Evolutionary conservation across 768 basidiomycete species (phyloP), one percentile per base, ranked within the genome.

Genomic region (Heimioporus sp.): DNA sequence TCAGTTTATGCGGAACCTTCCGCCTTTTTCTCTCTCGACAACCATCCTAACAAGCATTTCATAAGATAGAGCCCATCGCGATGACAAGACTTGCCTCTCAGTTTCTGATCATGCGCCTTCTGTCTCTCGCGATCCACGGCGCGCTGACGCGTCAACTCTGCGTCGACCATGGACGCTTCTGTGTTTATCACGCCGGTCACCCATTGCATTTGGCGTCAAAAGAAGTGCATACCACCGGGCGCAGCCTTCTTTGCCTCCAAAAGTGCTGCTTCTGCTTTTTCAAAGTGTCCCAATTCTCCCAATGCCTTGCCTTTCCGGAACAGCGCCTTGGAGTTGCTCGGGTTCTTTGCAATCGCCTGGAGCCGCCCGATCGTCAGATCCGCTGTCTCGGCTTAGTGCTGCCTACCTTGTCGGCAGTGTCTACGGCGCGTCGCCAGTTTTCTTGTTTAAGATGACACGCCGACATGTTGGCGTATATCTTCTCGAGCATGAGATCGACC

Each of bases 401-500:
- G 20, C 64, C 15, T 40, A 79, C 90, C 77, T 92, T 87, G 59
- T 92, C 83, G 20, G 91, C 88, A n/a, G 88, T 85, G 58, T 92
- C 88, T 46, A 81, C 65, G 0, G 85, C 86, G 13, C 91, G 81
- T 61, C 82, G 80, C 87, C 87, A 93, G 63, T 90, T 93, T 43
- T 76, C 74, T 45, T 82, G 81, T 69, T 90, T 91, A 62, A 92
- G 71, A 65, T 92, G 88, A 58, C 89, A 90, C 6, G 88, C 89
- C 3, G 85, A 81, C 86, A 90, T 87, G 51, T 93, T 93, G 4
- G 87, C 81, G 56, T 92, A 89, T 42, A 92, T 82, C 72, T 87
- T 92, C 69, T 89, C 89, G 17, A 90, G 67, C 36, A 91, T 76
- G 10, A 83, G 73, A 65, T 92, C 91, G 17, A 83, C 77, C 90